Conservation (phyloP, 23 red algal genomes). For the Gracilaria domingensis region DNA sequence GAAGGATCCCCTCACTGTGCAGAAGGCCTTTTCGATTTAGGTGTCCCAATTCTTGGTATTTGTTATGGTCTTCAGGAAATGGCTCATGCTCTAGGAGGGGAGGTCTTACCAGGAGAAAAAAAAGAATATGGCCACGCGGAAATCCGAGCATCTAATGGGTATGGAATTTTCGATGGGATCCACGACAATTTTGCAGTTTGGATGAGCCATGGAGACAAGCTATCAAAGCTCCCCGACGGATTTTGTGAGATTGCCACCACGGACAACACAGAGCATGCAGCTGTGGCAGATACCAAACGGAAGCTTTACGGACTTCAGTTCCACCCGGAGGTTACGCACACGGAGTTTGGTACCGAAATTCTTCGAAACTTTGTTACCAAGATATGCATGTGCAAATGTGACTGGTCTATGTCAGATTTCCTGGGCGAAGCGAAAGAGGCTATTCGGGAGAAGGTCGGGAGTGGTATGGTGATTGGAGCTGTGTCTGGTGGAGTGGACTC, state of each 20-base stretch:
- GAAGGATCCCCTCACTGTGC: conserved; percentile 75
- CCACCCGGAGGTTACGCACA: conserved; percentile 97
- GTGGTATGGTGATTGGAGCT: conserved; percentile 90
- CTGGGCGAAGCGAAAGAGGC: conserved; percentile 63
- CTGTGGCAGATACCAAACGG: conserved; percentile 53
- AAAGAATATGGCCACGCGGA: conserved; percentile 90
- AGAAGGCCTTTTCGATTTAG: conserved; percentile 74
- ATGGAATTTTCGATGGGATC: conserved; percentile 78
- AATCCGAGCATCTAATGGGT: conserved; percentile 10
- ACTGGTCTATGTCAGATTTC: conserved; percentile 95
- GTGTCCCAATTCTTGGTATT: conserved; percentile 93
- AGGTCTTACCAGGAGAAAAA: conserved; percentile 74
- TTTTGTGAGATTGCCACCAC: conserved; percentile 77
- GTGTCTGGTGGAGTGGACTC: conserved; percentile 98
- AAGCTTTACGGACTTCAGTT: conserved; percentile 93
- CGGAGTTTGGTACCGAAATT: conserved; percentile 80
- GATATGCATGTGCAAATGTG: conserved; percentile 84
- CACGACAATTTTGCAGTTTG: conserved; percentile 67
- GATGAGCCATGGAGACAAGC: conserved; percentile 98
- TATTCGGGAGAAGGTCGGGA: conserved; percentile 76
- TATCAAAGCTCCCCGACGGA: conserved; percentile 68
- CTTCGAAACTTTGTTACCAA: conserved; percentile 78
- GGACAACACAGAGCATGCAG: conserved; percentile 84
- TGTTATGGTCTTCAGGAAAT: conserved; percentile 99
- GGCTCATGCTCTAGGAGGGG: conserved; percentile 76